Conservation (phyloP, 2,329 filamentous ascomycete genomes). For the Coleophoma eucalyptorum region DNA sequence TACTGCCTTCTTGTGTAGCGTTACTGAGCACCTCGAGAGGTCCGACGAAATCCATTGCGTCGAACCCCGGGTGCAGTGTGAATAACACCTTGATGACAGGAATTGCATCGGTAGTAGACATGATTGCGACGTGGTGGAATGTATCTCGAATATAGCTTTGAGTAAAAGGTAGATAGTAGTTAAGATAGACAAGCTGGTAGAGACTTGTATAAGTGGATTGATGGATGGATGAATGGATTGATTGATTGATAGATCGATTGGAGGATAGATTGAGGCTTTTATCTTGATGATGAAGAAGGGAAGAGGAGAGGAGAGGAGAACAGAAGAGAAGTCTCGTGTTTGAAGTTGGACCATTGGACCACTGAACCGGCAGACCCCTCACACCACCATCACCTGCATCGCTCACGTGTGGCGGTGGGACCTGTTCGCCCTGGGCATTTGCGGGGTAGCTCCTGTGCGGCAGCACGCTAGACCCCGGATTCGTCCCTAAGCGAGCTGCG, state of each 20-base stretch:
- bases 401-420: conserved; percentile 9
- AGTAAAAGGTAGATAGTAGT: not conserved
- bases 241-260: conserved; percentile 2
- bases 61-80: conserved; percentile 49
- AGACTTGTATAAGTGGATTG: conserved; percentile 1
- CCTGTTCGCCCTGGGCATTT: conserved; percentile 2
- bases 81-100: conserved; percentile 55
- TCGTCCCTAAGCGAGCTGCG: not conserved
- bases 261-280: conserved; percentile 4
- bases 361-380: not conserved
- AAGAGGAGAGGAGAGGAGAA: not conserved
- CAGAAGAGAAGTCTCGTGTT: conserved; percentile 2
- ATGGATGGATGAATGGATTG: not conserved
- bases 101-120: conserved; percentile 23
- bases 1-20: conserved; percentile 46
- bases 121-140: conserved; percentile 20
- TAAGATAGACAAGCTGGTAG: not conserved
- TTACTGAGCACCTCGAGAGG: conserved; percentile 53
- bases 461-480: conserved; percentile 1
- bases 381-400: not conserved
- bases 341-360: conserved; percentile 1
- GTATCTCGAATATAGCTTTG: conserved; percentile 2
- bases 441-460: conserved; percentile 6
- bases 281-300: not conserved
- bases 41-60: conserved; percentile 52